A percentile compares a stretch with the other conserved stretches of the same genome.
Conservation (phyloP, 768 basidiomycete genomes). For the Pleurotus pulmonarius region DNA sequence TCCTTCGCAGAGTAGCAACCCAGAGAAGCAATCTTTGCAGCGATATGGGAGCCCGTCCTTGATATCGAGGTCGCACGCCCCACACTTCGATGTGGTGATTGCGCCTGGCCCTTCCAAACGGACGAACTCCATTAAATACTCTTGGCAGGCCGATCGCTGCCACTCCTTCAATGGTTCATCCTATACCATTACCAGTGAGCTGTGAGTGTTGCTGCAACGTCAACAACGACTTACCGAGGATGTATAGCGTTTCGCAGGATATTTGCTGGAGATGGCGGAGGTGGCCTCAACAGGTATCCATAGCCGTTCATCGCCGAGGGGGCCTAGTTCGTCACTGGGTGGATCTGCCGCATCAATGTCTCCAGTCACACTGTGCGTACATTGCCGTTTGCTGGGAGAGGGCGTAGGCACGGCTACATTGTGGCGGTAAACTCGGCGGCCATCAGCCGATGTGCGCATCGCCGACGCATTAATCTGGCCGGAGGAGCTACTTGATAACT, state of each 20-base stretch:
- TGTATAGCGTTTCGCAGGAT: not conserved
- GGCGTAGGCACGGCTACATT: not conserved
- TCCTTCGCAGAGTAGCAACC: not conserved
- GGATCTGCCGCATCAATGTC: not conserved
- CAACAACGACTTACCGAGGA: not conserved
- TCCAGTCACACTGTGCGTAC: not conserved
- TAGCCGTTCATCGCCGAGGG: not conserved
- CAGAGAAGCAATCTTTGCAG: not conserved
- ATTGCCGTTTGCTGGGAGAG: not conserved
- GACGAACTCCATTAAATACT: not conserved
- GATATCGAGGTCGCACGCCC: not conserved
- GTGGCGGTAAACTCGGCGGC: not conserved
- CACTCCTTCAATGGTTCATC: not conserved
- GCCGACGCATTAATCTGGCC: not conserved
- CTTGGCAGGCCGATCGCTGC: not conserved
- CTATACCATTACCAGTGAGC: not conserved
- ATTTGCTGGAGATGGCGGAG: not conserved
- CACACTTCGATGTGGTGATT: not conserved
- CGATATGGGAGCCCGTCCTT: not conserved
- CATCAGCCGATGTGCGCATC: not conserved
- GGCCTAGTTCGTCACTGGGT: not conserved
- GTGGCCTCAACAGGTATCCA: not conserved
- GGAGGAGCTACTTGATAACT: not conserved
- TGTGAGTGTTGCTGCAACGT: not conserved
- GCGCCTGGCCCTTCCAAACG: not conserved